Percentiles rank a stretch among this genome's conserved stretches.
Conservation (phyloP, 2,329 filamentous ascomycete genomes). For the Microcera coccophila region DNA sequence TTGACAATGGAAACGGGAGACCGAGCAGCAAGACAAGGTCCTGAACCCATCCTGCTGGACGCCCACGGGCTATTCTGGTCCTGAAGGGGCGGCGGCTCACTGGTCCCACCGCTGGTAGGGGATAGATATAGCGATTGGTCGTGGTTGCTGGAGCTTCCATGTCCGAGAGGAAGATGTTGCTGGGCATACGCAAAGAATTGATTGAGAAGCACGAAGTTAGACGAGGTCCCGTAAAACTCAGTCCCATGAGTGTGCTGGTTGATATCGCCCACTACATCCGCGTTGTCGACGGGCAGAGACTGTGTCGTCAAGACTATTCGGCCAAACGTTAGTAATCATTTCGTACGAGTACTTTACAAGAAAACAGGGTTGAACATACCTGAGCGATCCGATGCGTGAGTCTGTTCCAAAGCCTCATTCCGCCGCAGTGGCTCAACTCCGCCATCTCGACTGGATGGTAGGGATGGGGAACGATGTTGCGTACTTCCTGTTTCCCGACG, state of each 20-base stretch:
- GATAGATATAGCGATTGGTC: too few relatives aligned
- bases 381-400: neutral
- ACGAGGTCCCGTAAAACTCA: conserved; percentile 3
- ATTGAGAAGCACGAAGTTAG: conserved; percentile 4
- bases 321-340: too few relatives aligned
- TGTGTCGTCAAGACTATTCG: too few relatives aligned
- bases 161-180: too few relatives aligned
- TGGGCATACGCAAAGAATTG: conserved; percentile 1
- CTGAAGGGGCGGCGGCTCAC: too few relatives aligned
- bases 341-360: too few relatives aligned
- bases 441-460: neutral
- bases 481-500: neutral
- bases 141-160: too few relatives aligned
- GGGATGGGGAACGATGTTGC: neutral
- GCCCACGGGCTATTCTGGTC: too few relatives aligned
- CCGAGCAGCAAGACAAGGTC: too few relatives aligned
- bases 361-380: neutral
- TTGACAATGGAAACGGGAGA: too few relatives aligned
- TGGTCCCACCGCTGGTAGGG: too few relatives aligned
- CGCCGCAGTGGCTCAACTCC: neutral
- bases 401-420: neutral
- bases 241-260: conserved; percentile 4
- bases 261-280: neutral
- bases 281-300: neutral
- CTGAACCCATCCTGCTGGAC: too few relatives aligned